Evolutionary conservation across 352 stramenopile species (phyloP).

Genomic region (Phytophthora pinifolia): DNA sequence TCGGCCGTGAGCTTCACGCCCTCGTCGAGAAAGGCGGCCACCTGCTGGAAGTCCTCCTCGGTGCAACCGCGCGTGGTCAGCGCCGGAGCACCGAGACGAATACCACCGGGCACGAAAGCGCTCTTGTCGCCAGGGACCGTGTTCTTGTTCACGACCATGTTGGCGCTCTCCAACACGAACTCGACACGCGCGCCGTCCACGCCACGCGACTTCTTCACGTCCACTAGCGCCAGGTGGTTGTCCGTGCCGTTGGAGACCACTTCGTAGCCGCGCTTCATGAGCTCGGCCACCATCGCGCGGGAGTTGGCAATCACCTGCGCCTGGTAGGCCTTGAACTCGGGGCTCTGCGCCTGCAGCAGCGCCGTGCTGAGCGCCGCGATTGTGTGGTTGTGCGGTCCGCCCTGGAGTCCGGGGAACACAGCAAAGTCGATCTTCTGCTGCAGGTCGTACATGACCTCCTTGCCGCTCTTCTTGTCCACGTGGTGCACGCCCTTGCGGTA

Average conservation of each 20-base stretch:
- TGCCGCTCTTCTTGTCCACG: constrained; percentile 95
- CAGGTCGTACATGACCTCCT: constrained; percentile 93
- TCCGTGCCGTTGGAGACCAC: constrained; percentile 98
- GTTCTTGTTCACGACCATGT: constrained; percentile 99
- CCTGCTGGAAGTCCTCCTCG: constrained; percentile 94
- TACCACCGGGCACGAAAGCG: constrained; percentile 95
- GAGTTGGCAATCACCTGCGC: constrained; percentile 94
- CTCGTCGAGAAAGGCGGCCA: constrained; percentile 96
- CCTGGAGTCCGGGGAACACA: constrained; percentile 99
- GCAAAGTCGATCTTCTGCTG: constrained; percentile 99
- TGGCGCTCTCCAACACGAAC: constrained; percentile 94
- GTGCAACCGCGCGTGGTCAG: constrained; percentile 95
- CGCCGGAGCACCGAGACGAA: constrained; percentile 96
- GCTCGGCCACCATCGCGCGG: constrained; percentile 84
- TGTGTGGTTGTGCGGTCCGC: constrained; percentile 99
- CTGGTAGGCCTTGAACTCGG: constrained; percentile 98
- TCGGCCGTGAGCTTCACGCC: constrained; percentile 93
- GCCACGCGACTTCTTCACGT: constrained; percentile 94
- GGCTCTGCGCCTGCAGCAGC: constrained; percentile 94
- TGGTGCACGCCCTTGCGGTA: constrained; percentile 95
- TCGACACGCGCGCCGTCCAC: constrained; percentile 96
- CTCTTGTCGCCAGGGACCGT: constrained; percentile 97
- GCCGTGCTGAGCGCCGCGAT: constrained; percentile 98
- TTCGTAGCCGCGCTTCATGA: constrained; percentile 93
- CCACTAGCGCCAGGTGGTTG: constrained; percentile 98